Conservation (phyloP, 768 basidiomycete species). For the Boletus rubescentipes region DNA sequence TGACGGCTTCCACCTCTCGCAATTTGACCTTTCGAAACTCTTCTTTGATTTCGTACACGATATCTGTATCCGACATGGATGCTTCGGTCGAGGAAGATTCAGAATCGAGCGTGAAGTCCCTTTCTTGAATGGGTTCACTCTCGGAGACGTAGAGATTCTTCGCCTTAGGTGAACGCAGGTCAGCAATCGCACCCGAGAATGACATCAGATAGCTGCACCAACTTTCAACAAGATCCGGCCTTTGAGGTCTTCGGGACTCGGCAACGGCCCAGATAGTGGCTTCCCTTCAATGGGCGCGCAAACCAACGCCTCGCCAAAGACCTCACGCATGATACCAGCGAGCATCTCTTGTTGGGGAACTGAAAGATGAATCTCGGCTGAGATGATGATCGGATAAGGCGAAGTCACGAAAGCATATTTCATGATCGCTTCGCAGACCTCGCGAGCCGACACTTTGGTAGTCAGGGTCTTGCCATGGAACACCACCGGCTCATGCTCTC, state of each 20-base stretch:
- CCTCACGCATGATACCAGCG: constrained; percentile 67
- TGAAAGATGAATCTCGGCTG: constrained; percentile 87
- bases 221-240: constrained; percentile 84
- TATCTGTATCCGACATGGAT: constrained; percentile 35
- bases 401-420: constrained; percentile 91
- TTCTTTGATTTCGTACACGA: constrained; percentile 24
- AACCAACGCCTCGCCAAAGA: constrained; percentile 57
- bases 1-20: constrained; percentile 37
- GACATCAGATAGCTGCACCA: constrained; percentile 8
- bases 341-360: constrained; percentile 77
- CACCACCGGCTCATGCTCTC: constrained; percentile 78
- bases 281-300: constrained; percentile 47
- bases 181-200: background rate
- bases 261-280: constrained; percentile 53
- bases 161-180: constrained; percentile 42
- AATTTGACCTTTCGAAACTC: constrained; percentile 27
- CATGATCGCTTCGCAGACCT: constrained; percentile 77
- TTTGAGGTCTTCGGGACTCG: constrained; percentile 83
- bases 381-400: constrained; percentile 90
- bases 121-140: constrained; percentile 33
- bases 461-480: constrained; percentile 92
- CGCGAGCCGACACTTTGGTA: constrained; percentile 74
- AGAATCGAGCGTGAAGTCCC: constrained; percentile 34
- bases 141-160: constrained; percentile 70
- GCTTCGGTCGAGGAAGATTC: constrained; percentile 45